Base-by-base conservation (phyloP, 495 filamentous ascomycete species). In the Penicillium cinerascens region DNA sequence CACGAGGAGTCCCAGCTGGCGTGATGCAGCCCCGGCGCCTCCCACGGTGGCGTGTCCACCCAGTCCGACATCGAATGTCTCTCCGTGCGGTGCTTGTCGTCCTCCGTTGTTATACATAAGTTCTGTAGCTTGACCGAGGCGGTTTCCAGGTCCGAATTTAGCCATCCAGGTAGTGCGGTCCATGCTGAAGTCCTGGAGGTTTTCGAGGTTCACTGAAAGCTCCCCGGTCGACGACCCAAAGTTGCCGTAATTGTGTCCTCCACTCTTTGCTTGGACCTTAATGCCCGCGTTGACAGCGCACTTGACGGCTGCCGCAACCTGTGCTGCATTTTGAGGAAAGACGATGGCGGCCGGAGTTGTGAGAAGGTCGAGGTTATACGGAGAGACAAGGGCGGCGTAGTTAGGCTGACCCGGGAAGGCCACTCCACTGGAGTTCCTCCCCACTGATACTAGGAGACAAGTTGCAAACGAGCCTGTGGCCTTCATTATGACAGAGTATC, bases 31-130 rank as follows among this genome's bases (percentile, higher is more conserved):
- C 0, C 87, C 87, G 38, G 77, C 82, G 6, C 87, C 87, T 13
- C 87, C 87, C 47, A 89, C 84, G 0, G 84, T 85, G 43, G 80
- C 76, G 63, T 92, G 89, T 5, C 89, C 89, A 20, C 84, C 87
- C 18, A 87, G 78, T 15, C 89, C 89, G 25, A 88, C 80, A n/a
- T 71, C 61, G 6, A 85, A 79, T 50, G 81, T 86, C 11, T 81
- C 81, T 16, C 85, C 87, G 55, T 88, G 88, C 0, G 87, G 64
- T 5, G 91, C 78, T 13, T 84, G 87, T 6, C 87, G 73, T 22
- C 79, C 71, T 1, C 84, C 86, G 45, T 81, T 76, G 22, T 80
- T 65, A 55, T 79, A 82, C n/a, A 91, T 67, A 35, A 56, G 73
- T 16, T 72, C 49, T 1, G 81, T 80, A 3, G 92, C 63, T 56